A percentile compares a stretch with the other conserved stretches of the same genome.
Conservation (phyloP, 1,284 basidiomycete species). For the Sporisorium sorghi region DNA sequence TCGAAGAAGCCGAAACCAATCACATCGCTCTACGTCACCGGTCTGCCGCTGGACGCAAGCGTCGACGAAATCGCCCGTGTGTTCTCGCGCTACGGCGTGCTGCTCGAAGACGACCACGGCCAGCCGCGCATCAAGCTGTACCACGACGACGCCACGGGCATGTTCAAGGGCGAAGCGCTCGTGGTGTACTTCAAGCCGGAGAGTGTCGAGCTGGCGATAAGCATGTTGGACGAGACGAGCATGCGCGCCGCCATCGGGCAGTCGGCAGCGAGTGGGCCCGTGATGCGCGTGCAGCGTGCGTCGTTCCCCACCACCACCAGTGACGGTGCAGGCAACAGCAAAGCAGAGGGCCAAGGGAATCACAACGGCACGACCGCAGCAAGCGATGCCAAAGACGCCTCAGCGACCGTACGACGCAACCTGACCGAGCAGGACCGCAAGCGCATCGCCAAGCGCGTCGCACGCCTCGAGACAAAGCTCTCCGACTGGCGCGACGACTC, state of each 20-base stretch:
- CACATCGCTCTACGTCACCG: constrained; percentile 90
- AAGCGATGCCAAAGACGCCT: neutral
- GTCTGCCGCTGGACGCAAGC: constrained; percentile 83
- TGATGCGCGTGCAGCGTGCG: constrained; percentile 86
- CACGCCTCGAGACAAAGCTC: constrained; percentile 59
- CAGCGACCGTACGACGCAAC: constrained; percentile 16
- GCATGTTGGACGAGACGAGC: constrained; percentile 90
- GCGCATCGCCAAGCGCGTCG: constrained; percentile 54
- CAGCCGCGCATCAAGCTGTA: constrained; percentile 94
- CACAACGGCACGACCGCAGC: constrained; percentile 10
- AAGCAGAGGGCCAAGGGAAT: too few relatives aligned
- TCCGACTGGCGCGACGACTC: constrained; percentile 65
- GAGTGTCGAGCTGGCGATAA: constrained; percentile 86
- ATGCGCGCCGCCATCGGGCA: constrained; percentile 81
- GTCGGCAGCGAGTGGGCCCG: constrained; percentile 70
- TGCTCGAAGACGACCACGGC: constrained; percentile 89
- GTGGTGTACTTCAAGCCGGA: constrained; percentile 98
- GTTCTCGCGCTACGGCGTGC: constrained; percentile 89
- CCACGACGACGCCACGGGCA: constrained; percentile 78
- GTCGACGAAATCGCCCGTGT: constrained; percentile 80
- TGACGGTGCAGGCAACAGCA: neutral
- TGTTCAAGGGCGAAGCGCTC: constrained; percentile 93
- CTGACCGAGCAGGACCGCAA: constrained; percentile 49
- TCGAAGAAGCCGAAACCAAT: constrained; percentile 45
- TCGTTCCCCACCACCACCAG: constrained; percentile 74